Evolutionary conservation across 176 grass and related monocot genomes (phyloP).

Genomic region (Aegilops longissima): DNA sequence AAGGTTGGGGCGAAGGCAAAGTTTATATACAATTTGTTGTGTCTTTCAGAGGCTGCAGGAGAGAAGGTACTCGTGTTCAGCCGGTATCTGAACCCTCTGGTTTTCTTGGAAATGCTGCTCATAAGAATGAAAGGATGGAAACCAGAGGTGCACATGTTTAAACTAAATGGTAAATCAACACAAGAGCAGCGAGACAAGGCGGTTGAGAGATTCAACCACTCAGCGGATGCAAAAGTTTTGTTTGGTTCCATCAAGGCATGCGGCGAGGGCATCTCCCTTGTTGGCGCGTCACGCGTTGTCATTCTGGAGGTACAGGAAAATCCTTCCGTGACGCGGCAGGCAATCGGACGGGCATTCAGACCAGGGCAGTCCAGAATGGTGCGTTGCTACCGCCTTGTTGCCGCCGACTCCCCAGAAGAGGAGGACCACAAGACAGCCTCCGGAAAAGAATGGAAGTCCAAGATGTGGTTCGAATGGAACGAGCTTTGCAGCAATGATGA

Average conservation of each 20-base stretch:
- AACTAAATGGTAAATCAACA: slow-evolving; percentile 45
- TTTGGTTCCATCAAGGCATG: slow-evolving; percentile 92
- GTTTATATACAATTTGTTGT: slow-evolving; percentile 57
- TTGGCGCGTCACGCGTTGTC: slow-evolving; percentile 67
- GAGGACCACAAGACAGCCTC: slow-evolving; percentile 61
- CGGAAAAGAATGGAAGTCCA: slow-evolving; percentile 63
- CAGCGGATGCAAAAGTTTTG: slow-evolving; percentile 61
- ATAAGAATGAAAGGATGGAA: slow-evolving; percentile 63
- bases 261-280: slow-evolving; percentile 80
- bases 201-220: slow-evolving; percentile 70
- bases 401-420: slow-evolving; percentile 61
- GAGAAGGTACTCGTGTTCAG: slow-evolving; percentile 83
- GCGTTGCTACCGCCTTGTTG: slow-evolving; percentile 65
- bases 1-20: slow-evolving; percentile 65
- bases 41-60: slow-evolving; percentile 55
- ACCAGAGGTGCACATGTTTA: slow-evolving; percentile 51
- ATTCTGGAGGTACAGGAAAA: slow-evolving; percentile 89
- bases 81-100: slow-evolving; percentile 62
- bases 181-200: slow-evolving; percentile 51
- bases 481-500: slow-evolving; percentile 33
- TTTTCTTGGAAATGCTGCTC: slow-evolving; percentile 61
- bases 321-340: slow-evolving; percentile 77
- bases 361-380: slow-evolving; percentile 69
- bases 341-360: slow-evolving; percentile 68
- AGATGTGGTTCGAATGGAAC: slow-evolving; percentile 83